phyloP scores from a whole-genome alignment of 139 green algal species.

The Chlorella sorokiniana region DNA sequence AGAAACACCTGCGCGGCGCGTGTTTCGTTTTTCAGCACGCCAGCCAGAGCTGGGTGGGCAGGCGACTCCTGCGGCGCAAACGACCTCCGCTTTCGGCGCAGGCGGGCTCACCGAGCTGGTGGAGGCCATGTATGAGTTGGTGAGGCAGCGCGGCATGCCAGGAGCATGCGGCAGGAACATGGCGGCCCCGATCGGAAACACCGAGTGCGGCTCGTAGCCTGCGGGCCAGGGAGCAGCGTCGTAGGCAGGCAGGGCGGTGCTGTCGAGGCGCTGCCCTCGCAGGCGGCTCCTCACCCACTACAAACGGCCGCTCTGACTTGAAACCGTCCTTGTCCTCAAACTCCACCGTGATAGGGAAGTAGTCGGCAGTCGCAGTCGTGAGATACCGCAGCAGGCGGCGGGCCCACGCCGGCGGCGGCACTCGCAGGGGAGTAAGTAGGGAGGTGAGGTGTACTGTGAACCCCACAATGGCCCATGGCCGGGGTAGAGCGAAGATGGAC shows the following conservation, averaged over 20 bases:
- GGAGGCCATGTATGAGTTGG: background rate
- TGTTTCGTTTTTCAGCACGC: background rate
- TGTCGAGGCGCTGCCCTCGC: background rate
- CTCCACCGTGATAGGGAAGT: slow-evolving; percentile 18
- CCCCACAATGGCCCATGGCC: background rate
- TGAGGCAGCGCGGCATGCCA: background rate
- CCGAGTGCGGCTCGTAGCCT: slow-evolving; percentile 48
- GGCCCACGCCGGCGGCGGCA: background rate
- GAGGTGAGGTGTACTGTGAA: background rate
- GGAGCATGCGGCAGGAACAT: background rate
- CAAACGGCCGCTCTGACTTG: background rate
- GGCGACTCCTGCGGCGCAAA: background rate
- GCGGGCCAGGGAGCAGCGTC: background rate
- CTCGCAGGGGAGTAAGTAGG: slow-evolving; percentile 4
- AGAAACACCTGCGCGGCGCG: background rate
- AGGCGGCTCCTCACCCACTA: background rate
- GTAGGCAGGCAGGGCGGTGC: background rate
- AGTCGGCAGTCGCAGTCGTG: background rate
- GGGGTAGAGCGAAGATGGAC: background rate
- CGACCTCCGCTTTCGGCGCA: background rate
- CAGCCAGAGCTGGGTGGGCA: background rate
- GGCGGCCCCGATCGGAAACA: slow-evolving; percentile 38
- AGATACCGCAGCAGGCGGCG: background rate
- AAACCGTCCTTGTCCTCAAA: slow-evolving; percentile 21
- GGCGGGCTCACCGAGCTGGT: slow-evolving; percentile 19